Evolutionary conservation across 2,329 filamentous ascomycete genomes (phyloP).

Genomic region (Seiridium unicorne): DNA sequence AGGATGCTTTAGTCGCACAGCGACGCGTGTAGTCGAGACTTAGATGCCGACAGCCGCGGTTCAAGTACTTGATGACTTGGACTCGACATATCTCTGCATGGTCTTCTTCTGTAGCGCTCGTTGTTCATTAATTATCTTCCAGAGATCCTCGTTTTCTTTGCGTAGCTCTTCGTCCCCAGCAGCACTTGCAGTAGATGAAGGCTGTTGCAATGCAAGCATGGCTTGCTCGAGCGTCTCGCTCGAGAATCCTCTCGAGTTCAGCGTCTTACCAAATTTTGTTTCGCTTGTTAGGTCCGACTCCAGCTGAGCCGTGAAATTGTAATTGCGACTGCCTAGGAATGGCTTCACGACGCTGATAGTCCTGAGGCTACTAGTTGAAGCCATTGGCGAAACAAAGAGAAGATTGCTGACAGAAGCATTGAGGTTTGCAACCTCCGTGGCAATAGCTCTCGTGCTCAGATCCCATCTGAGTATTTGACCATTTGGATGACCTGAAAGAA

Average conservation of each 20-base stretch:
- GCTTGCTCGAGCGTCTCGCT: constrained; percentile 47
- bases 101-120: constrained; percentile 40
- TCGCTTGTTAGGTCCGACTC: constrained; percentile 36
- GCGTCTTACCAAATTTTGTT: constrained; percentile 44
- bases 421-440: constrained; percentile 66
- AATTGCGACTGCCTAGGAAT: constrained; percentile 63
- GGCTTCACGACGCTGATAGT: constrained; percentile 74
- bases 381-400: constrained; percentile 64
- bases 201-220: constrained; percentile 43
- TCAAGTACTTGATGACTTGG: constrained; percentile 23
- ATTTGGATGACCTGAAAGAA: constrained; percentile 78
- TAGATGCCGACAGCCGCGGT: neutral
- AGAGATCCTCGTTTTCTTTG: constrained; percentile 43
- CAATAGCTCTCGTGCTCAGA: constrained; percentile 66
- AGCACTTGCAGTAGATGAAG: constrained; percentile 15
- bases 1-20: neutral
- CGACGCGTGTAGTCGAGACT: neutral
- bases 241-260: constrained; percentile 46
- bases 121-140: constrained; percentile 43
- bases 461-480: constrained; percentile 83
- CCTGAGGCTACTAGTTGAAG: constrained; percentile 46
- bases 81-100: constrained; percentile 25
- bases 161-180: constrained; percentile 31
- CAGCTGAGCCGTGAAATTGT: constrained; percentile 67
- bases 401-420: constrained; percentile 84